Percentiles rank a stretch among this genome's conserved stretches.
Conservation (phyloP, 176 grass and related monocot species). For the Carex myosuroides region DNA sequence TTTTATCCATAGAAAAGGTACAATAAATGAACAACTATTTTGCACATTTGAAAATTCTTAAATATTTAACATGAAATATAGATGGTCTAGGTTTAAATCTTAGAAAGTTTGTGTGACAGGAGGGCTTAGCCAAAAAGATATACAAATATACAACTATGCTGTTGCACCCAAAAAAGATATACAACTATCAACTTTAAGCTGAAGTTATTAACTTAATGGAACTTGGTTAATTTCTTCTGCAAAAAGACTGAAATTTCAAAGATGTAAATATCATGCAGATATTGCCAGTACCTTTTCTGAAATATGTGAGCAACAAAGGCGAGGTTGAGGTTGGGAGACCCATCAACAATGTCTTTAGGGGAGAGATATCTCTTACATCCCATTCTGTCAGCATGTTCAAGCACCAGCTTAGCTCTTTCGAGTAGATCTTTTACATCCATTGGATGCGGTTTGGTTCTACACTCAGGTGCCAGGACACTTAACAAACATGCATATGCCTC, state of each 20-base stretch:
- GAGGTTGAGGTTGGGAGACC: slow-evolving; percentile 94
- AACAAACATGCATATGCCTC: slow-evolving; percentile 88
- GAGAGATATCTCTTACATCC: slow-evolving; percentile 94
- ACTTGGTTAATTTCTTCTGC: neutral
- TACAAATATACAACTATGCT: too few relatives aligned
- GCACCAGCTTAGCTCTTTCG: slow-evolving; percentile 81
- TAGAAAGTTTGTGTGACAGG: neutral
- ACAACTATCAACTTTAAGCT: neutral
- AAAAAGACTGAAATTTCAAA: neutral
- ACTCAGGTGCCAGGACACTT: slow-evolving; percentile 87
- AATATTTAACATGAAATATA: neutral
- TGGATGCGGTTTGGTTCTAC: slow-evolving; percentile 51
- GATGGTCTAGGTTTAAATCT: neutral
- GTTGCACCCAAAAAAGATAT: too few relatives aligned
- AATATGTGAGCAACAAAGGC: slow-evolving; percentile 98
- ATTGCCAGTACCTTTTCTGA: slow-evolving; percentile 65
- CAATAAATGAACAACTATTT: neutral
- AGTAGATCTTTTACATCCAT: slow-evolving; percentile 77
- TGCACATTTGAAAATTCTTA: neutral
- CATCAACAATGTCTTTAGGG: slow-evolving; percentile 95
- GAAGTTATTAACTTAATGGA: neutral
- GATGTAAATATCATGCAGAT: neutral
- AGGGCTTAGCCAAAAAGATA: neutral
- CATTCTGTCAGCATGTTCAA: slow-evolving; percentile 97
- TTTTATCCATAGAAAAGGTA: neutral